Base-by-base conservation (phyloP, 2,329 filamentous ascomycete genomes). In the Aspergillus pseudoterreus region DNA sequence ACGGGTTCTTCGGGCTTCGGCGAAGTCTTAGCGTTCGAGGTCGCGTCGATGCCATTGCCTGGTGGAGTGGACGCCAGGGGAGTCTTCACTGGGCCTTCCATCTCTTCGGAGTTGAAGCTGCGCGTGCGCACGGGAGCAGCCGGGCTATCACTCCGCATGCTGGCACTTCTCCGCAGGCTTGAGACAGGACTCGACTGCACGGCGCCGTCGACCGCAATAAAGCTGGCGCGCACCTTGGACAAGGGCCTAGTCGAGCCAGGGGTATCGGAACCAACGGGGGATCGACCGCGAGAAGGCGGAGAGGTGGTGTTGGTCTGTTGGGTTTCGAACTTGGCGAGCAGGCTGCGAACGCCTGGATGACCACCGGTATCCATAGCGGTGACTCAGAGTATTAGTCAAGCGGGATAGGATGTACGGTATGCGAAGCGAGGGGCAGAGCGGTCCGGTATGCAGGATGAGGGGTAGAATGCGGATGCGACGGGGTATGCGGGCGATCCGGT, bases 301-400 rank as follows among this genome's bases (percentile, higher is more conserved):
- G 81, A 85, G 52, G 78, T 76, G 59, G 83, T 62, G 43, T 58
- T 83, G 56, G 77, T 76, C 60, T 83, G 81, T 68, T 80, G 82
- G 71, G 83, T 88, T 77, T 92, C 88, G 69, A 91, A 91, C 80
- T 88, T 90, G 65, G 88, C 88, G 63, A 86, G 80, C 59, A 92
- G 82, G 74, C 88, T 88, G 74, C 80, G 85, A 65, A 89, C 86
- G 65, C 82, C 84, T 21, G 65, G 66, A 45, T 67, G 62, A 39
- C 53, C 59, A 22, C 54, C 58, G 39, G 54, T 58, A 24, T 63
- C 59, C 24, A 53, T 48, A 57, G 61, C 61, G 49, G 51, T 47
- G 47, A 51, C 33, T 48, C 35, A 11, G 15, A 2, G 14, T 27
- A 36, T 30, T 45, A 19, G 45, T 35, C 35, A 30, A 21, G 35